A percentile compares a stretch with the other conserved stretches of the same genome.
Evolutionary conservation across 1,139 yeast species (phyloP).

Genomic region (Taiozyma onychis): DNA sequence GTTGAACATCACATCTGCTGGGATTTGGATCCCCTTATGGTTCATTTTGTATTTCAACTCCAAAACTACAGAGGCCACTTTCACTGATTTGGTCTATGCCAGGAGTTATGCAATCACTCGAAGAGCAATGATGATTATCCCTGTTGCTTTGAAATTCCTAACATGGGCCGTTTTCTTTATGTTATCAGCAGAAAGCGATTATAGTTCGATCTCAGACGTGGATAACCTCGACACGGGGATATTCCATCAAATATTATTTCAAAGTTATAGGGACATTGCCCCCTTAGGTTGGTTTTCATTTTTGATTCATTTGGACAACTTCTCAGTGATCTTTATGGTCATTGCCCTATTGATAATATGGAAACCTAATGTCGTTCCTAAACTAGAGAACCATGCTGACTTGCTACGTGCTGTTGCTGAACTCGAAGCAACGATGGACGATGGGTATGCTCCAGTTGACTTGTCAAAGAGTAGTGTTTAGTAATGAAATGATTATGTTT

Average conservation of each 20-base stretch:
- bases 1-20: neutral
- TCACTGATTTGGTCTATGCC: neutral
- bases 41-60: neutral
- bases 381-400: neutral
- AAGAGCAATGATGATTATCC: neutral
- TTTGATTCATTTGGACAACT: neutral
- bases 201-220: neutral
- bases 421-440: neutral
- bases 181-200: neutral
- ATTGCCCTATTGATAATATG: conserved; percentile 1
- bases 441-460: neutral
- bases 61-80: neutral
- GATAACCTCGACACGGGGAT: neutral
- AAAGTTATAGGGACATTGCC: neutral
- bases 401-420: neutral
- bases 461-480: neutral
- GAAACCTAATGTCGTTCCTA: conserved; percentile 1
- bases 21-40: neutral
- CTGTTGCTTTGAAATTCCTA: neutral
- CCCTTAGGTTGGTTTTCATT: neutral
- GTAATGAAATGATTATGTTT: neutral
- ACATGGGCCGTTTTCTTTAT: neutral
- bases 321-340: neutral
- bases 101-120: neutral
- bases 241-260: neutral